Evolutionary conservation across 768 basidiomycete species (phyloP).

Genomic region (Pulveroboletus frians): DNA sequence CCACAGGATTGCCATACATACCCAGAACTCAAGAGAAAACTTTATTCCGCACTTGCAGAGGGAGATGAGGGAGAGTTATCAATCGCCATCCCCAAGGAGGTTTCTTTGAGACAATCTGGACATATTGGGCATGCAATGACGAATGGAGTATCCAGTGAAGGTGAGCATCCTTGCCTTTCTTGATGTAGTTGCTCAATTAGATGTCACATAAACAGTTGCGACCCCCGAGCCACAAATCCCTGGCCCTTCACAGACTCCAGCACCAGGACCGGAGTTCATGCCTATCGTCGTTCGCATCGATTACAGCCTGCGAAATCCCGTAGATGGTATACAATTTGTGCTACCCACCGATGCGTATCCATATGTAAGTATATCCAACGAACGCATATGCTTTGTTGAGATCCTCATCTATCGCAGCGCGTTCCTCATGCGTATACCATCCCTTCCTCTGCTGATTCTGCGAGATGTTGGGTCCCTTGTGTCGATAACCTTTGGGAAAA

Average conservation of each 20-base stretch:
- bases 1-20: constrained; percentile 80
- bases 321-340: constrained; percentile 82
- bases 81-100: constrained; percentile 76
- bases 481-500: constrained; percentile 92
- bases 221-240: constrained; percentile 84
- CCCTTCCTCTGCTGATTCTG: constrained; percentile 81
- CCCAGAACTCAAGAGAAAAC: constrained; percentile 87
- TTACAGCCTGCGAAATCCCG: constrained; percentile 78
- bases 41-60: constrained; percentile 88
- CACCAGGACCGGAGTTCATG: constrained; percentile 57
- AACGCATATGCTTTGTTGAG: not conserved
- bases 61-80: constrained; percentile 93
- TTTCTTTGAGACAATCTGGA: constrained; percentile 57
- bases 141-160: constrained; percentile 50
- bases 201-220: constrained; percentile 40
- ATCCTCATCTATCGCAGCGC: constrained; percentile 46
- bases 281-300: constrained; percentile 72
- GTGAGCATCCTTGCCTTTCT: constrained; percentile 31
- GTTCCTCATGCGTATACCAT: constrained; percentile 92
- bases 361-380: constrained; percentile 52
- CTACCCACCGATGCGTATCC: constrained; percentile 78
- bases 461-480: constrained; percentile 99
- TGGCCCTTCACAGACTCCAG: constrained; percentile 34
- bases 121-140: constrained; percentile 34
- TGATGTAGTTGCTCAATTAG: constrained; percentile 3